Conservation (phyloP, 2,329 filamentous ascomycete species). For the Scytalidium lignicola region DNA sequence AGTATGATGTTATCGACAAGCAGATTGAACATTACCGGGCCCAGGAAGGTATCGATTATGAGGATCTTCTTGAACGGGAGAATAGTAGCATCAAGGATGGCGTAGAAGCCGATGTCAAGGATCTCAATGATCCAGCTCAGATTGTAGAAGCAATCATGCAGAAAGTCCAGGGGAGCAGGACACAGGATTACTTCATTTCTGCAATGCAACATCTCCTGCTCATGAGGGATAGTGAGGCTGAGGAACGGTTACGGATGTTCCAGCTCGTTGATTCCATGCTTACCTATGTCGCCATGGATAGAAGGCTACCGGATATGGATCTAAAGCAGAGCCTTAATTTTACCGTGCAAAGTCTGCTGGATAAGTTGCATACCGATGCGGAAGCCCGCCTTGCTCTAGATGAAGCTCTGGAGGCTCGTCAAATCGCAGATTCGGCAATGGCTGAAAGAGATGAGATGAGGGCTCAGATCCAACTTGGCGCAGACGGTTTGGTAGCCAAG, state of each 20-base stretch:
- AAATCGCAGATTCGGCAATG: conserved; percentile 92
- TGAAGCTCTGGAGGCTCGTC: conserved; percentile 82
- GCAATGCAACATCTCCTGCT: conserved; percentile 92
- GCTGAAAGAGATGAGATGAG: conserved; percentile 95
- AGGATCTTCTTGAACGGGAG: conserved; percentile 91
- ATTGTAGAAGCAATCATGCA: conserved; percentile 91
- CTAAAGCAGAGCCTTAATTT: conserved; percentile 97
- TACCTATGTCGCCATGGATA: conserved; percentile 97
- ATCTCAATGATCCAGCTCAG: conserved; percentile 86
- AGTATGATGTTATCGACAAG: conserved; percentile 98
- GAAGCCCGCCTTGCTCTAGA: conserved; percentile 90
- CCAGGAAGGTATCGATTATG: conserved; percentile 97
- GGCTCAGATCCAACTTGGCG: conserved; percentile 81
- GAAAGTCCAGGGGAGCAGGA: conserved; percentile 75
- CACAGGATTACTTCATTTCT: conserved; percentile 93
- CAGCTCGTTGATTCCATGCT: conserved; percentile 98
- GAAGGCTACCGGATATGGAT: conserved; percentile 91
- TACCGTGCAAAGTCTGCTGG: conserved; percentile 89
- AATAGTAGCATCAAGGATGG: conserved; percentile 86
- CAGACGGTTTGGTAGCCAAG: conserved; percentile 88
- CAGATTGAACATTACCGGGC: conserved; percentile 90
- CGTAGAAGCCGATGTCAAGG: conserved; percentile 62
- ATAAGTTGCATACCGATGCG: conserved; percentile 93
- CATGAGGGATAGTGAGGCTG: conserved; percentile 84
- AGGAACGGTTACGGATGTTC: conserved; percentile 91